Base-by-base conservation (phyloP, 2,329 filamentous ascomycete genomes). In the Ustulina deusta region DNA sequence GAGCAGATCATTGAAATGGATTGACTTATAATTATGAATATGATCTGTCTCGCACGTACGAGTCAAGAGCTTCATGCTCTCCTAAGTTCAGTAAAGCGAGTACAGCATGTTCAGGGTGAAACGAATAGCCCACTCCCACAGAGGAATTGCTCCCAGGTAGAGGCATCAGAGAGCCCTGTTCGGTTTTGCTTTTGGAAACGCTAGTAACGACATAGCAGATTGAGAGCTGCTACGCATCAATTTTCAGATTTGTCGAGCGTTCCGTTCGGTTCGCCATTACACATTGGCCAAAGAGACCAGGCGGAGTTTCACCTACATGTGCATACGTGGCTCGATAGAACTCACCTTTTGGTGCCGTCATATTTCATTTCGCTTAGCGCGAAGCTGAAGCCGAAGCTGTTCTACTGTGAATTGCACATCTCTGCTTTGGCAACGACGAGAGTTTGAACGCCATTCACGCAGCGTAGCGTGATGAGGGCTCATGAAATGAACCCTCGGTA, bases 101-200 rank as follows among this genome's bases (percentile, higher is more conserved):
- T 44, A 70, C 20, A 34, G 55, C 68, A 84, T 89, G 87, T 90
- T 74, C 83, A 84, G 86, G 84, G 86, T 85, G 83, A 88, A 89
- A 90, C 87, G 87, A 89, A 85, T 84, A 81, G 82, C 85, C 60
- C 85, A 79, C 78, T 81, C 83, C 83, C 84, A 88, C 65, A 40
- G 64, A 65, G 29, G 54, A 63, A 67, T 57, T 46, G 36, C 57
- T 34, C 63, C 46, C 70, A 71, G 69, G 76, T 78, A 79, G 73
- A 65, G 84, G 84, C 83, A 81, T 89, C 88, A 90, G 88, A 90
- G 86, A 86, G 83, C 86, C 85, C 87, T 83, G 69, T 48, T 79
- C 20, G 72, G 48, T 73, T 34, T 87, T 80, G 59, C 78, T 90
- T 75, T 90, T 83, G 88, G 88, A 89, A 84, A 74, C 75, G 82